Base-by-base conservation (phyloP, 345 rosid genomes). In the Lepidium didymum region DNA sequence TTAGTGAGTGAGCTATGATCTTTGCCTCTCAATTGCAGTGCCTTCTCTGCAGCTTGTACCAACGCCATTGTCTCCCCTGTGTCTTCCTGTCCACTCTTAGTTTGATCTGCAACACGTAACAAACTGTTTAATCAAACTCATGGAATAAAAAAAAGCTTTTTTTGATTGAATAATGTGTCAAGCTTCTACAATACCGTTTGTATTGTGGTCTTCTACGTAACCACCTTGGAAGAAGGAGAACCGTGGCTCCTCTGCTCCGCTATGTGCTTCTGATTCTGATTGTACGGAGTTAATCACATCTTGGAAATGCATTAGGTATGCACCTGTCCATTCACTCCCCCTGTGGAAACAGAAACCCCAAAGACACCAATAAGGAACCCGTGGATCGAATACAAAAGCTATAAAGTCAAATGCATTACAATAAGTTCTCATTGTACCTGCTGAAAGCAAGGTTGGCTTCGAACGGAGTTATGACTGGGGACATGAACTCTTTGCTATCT, bases 321-420 rank as follows among this genome's bases (percentile, higher is more conserved):
- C 85, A 73, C 97, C 98, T 15, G 98, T 90, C 98, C 97, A 93
- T 69, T 85, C 78, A 67, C 85, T 84, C 77, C 95, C 92, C 64
- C 97, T 90, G 78, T 84, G 69, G 46, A 73, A 67, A 74, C 72
- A 13, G 56, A 47, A 70, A 57, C 14, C 14, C 51, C 43, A 69
- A 45, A 54, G 8, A 53, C 68, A 67, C 0, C 8, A 14, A 45
- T 12, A 29, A 13, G 40, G 56, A 47, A 70, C 52, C 43, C 50
- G 8, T 47, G 18, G 37, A 68, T 4, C 14, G 15, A 58, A 47
- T 31, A 12, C 10, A 61, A 41, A 49, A 62, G 51, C 55, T 71
- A 56, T 1, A 12, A 55, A 27, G 34, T 23, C n/a, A n/a, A n/a
- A n/a, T 1, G 18, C 10, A 18, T 29, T n/a, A 49, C 23, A 33